Evolutionary conservation across 495 filamentous ascomycete genomes (phyloP).

Genomic region (Neurospora sp.): DNA sequence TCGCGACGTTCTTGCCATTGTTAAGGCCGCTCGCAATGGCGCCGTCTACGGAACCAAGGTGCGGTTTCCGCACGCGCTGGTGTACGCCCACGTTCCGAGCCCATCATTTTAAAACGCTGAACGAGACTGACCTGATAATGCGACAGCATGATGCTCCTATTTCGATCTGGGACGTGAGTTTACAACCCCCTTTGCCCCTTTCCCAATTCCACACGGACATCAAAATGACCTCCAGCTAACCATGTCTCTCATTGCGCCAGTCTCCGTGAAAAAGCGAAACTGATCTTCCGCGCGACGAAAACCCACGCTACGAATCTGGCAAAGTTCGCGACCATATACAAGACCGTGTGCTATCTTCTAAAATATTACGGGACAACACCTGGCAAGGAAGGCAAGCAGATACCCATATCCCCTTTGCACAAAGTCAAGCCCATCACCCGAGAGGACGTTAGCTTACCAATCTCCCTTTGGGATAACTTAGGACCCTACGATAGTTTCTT

Average conservation of each 20-base stretch:
- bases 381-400: constrained; percentile 40
- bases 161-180: constrained; percentile 74
- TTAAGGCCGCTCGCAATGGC: constrained; percentile 93
- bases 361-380: constrained; percentile 51
- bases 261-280: constrained; percentile 63
- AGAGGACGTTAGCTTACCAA: background rate
- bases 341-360: constrained; percentile 62
- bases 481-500: constrained; percentile 75
- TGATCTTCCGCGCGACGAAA: constrained; percentile 76
- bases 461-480: background rate
- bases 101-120: constrained; percentile 46
- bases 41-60: constrained; percentile 96
- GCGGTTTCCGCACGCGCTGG: constrained; percentile 94
- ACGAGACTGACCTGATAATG: background rate
- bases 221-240: background rate
- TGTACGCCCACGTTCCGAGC: constrained; percentile 45
- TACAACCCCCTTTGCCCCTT: background rate
- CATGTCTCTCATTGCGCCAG: constrained; percentile 23
- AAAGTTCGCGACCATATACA: constrained; percentile 84
- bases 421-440: background rate
- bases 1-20: constrained; percentile 67
- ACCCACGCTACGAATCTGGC: constrained; percentile 88
- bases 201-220: background rate
- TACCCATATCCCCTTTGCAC: background rate
- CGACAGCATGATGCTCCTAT: constrained; percentile 81